phyloP scores from a whole-genome alignment of 306 rosid genomes.

The Castanea mollissima region DNA sequence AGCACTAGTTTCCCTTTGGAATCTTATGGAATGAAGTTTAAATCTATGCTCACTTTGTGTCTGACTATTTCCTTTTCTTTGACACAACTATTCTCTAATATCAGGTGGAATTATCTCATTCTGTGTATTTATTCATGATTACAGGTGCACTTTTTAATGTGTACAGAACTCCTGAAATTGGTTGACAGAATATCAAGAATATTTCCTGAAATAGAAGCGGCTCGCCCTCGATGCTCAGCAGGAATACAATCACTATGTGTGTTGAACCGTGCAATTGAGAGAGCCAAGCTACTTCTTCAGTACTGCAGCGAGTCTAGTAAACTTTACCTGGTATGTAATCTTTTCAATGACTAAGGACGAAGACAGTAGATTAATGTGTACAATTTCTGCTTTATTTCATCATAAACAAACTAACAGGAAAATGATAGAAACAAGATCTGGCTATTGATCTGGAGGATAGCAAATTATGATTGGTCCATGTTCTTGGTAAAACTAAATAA shows the following conservation, averaged over 20 bases:
- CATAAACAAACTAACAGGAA: not conserved
- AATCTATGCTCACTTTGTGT: not conserved
- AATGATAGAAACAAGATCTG: not conserved
- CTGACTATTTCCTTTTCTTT: slow-evolving; percentile 3
- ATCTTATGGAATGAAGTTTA: slow-evolving; percentile 1
- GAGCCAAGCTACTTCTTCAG: slow-evolving; percentile 57
- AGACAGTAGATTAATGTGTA: slow-evolving; percentile 8
- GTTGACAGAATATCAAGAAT: slow-evolving; percentile 49
- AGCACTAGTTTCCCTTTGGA: not conserved
- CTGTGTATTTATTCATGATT: slow-evolving; percentile 23
- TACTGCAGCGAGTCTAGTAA: slow-evolving; percentile 69
- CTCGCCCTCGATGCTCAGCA: slow-evolving; percentile 70
- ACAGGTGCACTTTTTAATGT: slow-evolving; percentile 69
- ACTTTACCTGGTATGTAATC: slow-evolving; percentile 77
- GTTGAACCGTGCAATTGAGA: slow-evolving; percentile 46
- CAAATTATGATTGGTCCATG: not conserved
- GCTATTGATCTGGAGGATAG: not conserved
- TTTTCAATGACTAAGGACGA: slow-evolving; percentile 14
- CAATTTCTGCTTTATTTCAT: not conserved
- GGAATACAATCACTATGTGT: slow-evolving; percentile 65
- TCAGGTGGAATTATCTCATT: slow-evolving; percentile 13
- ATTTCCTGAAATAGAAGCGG: slow-evolving; percentile 67
- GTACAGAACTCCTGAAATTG: slow-evolving; percentile 56
- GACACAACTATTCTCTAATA: slow-evolving; percentile 14
- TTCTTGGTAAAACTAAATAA: not conserved